These are phyloP conservation scores for Eucalyptus microcorys DNA, from an alignment of 345 rosid genomes.

Conservation along the genomic window DNA sequence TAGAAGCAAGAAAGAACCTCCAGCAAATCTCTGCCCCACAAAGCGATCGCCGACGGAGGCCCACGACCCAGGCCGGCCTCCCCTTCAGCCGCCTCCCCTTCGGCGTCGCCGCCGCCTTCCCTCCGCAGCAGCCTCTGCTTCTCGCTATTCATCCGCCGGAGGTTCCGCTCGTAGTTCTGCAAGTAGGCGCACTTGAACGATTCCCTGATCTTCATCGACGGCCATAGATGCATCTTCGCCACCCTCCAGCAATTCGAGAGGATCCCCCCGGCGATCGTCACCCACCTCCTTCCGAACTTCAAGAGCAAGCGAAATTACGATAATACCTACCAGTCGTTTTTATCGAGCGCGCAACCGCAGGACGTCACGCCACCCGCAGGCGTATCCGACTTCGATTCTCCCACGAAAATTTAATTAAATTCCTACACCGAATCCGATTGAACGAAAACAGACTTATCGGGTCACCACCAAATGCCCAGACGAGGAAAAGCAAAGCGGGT, in stretches of 20 bases:
- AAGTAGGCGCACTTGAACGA: conserved; percentile 41
- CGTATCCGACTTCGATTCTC: background rate
- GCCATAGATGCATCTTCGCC: conserved; percentile 61
- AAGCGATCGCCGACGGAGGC: background rate
- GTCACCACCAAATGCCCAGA: background rate
- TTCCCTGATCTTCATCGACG: conserved; percentile 42
- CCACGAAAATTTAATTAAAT: background rate
- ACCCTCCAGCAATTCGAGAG: background rate
- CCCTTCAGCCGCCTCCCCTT: too few species aligned
- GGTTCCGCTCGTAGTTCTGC: conserved; percentile 45
- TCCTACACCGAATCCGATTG: background rate
- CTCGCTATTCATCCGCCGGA: conserved; percentile 32
- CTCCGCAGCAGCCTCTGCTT: conserved; percentile 23
- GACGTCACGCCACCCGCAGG: background rate
- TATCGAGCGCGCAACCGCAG: background rate
- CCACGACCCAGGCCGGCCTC: background rate
- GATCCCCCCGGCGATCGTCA: background rate
- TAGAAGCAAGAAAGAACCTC: conserved; percentile 35
- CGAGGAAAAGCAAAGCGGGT: background rate
- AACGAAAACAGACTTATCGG: background rate
- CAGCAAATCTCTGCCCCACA: conserved; percentile 14
- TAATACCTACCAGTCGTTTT: background rate
- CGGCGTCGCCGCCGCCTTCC: background rate
- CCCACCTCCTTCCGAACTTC: background rate
- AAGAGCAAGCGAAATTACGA: background rate